phyloP scores from a whole-genome alignment of 352 stramenopile species.

The Globisporangium spiculum region DNA sequence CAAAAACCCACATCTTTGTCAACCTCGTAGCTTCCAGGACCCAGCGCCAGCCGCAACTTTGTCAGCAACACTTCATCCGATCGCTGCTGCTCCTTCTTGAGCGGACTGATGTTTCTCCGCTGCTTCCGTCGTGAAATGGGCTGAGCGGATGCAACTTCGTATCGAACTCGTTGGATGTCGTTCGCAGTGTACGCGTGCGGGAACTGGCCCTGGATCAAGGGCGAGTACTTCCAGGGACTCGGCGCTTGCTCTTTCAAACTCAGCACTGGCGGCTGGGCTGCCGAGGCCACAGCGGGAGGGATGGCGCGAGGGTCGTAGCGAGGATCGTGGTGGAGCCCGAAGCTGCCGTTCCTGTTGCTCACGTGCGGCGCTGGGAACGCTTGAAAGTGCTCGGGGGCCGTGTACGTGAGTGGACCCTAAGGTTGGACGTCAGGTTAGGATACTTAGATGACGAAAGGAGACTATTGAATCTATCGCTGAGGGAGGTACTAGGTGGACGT shows the following conservation, averaged over 20 bases:
- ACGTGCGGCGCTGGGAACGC: conserved; percentile 14
- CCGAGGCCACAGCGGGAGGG: not conserved
- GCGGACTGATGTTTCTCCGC: conserved; percentile 3
- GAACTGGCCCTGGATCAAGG: conserved; percentile 39
- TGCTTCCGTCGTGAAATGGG: conserved; percentile 14
- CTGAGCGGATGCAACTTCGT: not conserved
- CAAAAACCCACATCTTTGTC: conserved; percentile 27
- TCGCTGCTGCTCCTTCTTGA: not conserved
- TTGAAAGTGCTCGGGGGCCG: conserved; percentile 18
- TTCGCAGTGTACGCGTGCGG: conserved; percentile 34
- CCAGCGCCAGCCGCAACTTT: conserved; percentile 34
- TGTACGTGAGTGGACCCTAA: conserved; percentile 54
- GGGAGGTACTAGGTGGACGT: conserved; percentile 8
- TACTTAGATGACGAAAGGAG: not conserved
- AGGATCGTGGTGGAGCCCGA: conserved; percentile 32
- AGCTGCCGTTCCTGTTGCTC: conserved; percentile 31
- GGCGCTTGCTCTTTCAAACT: conserved; percentile 18
- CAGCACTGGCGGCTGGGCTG: conserved; percentile 2
- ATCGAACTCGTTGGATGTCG: conserved; percentile 31
- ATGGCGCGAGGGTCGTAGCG: conserved; percentile 6
- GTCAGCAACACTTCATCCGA: conserved; percentile 12
- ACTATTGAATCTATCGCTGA: not conserved
- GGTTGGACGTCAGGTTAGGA: not conserved
- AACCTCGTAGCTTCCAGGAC: conserved; percentile 54
- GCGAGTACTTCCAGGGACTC: conserved; percentile 38